A percentile compares a stretch with the other conserved stretches of the same genome.
phyloP scores from a whole-genome alignment of 75 land plant species.

The Pseudotsuga menziesii region DNA sequence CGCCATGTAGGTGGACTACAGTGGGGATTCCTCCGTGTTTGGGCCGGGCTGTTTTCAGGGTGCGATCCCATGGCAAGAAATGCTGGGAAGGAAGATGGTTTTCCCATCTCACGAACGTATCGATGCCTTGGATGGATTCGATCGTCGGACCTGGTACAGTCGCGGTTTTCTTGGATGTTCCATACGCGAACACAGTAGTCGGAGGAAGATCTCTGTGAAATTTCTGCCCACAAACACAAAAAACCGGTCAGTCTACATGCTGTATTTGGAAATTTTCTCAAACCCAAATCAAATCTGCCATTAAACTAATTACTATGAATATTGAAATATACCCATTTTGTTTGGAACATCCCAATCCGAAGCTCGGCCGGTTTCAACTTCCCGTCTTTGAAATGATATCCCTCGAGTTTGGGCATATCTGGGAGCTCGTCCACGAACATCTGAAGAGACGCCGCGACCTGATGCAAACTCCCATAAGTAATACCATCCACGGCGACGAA shows the following conservation, averaged over 20 bases:
- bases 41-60: slow-evolving; percentile 32
- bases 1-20: slow-evolving; percentile 34
- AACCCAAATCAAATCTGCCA: too few relatives aligned
- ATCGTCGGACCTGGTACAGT: slow-evolving; percentile 35
- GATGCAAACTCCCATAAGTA: too few relatives aligned
- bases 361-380: slow-evolving; percentile 16
- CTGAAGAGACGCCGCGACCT: too few relatives aligned
- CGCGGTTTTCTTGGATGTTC: slow-evolving; percentile 6
- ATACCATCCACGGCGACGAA: too few relatives aligned
- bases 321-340: slow-evolving; percentile 20
- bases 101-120: slow-evolving; percentile 23
- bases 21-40: slow-evolving; percentile 21
- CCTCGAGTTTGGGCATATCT: slow-evolving; percentile 24
- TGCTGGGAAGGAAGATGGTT: slow-evolving; percentile 53
- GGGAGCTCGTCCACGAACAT: slow-evolving; percentile 23
- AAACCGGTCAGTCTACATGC: background rate
- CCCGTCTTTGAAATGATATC: background rate
- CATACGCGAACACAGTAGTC: slow-evolving; percentile 25
- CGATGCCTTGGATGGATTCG: slow-evolving; percentile 12
- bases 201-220: slow-evolving; percentile 38
- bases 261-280: too few relatives aligned
- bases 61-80: slow-evolving; percentile 67
- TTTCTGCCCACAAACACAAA: slow-evolving; percentile 22
- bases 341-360: slow-evolving; percentile 30
- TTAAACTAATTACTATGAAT: too few relatives aligned